Conservation (phyloP, 148 eudicot genomes). For the Cornus controversa region DNA sequence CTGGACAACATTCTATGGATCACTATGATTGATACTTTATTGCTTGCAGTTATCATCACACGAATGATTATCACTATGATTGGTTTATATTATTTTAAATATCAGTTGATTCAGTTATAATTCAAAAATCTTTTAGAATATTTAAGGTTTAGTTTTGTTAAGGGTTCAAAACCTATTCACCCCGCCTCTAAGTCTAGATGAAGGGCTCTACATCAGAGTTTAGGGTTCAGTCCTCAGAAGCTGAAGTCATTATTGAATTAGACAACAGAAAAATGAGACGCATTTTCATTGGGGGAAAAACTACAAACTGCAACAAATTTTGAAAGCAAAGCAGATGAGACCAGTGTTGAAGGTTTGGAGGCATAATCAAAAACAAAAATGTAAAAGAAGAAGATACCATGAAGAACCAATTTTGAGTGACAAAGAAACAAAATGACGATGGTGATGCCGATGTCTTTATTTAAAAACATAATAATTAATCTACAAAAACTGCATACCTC, state of each 20-base stretch:
- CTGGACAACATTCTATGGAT: too few relatives aligned
- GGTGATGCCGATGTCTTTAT: neutral
- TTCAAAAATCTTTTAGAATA: too few relatives aligned
- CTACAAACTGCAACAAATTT: neutral
- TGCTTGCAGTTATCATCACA: too few relatives aligned
- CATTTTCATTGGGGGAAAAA: neutral
- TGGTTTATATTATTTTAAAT: too few relatives aligned
- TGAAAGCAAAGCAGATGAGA: neutral
- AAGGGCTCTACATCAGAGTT: too few relatives aligned
- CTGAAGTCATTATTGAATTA: neutral
- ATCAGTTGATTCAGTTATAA: too few relatives aligned
- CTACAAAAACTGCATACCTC: conserved; percentile 34
- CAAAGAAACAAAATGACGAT: neutral
- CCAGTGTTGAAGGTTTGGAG: neutral
- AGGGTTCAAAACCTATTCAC: too few relatives aligned
- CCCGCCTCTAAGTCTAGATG: too few relatives aligned
- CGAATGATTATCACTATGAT: too few relatives aligned
- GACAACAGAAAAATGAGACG: conserved; percentile 2
- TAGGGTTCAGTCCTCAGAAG: neutral
- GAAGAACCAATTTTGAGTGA: neutral
- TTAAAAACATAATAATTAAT: neutral
- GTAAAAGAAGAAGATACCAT: neutral
- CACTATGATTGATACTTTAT: too few relatives aligned
- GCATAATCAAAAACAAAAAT: neutral
- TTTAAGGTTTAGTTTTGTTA: too few relatives aligned